Evolutionary conservation across 2,329 filamentous ascomycete species (phyloP), one percentile per base, ranked within the genome.

Genomic region (Fusarium sp.): DNA sequence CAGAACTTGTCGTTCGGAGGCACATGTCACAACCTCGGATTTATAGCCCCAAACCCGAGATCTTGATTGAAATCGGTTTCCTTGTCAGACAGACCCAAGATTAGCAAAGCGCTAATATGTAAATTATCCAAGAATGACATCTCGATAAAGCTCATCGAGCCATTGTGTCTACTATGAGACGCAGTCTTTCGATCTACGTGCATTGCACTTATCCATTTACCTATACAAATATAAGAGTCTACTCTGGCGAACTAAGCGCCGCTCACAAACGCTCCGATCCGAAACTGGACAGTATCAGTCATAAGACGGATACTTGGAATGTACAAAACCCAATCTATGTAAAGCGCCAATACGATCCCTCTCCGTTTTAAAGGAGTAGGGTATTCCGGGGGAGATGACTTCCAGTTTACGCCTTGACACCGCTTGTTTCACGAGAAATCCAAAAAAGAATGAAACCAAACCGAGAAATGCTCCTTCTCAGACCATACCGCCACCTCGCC

Each of bases 401-500:
- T 53, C 42, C 57, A 67, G 56, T 62, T 60, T 50, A 50, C 57
- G 54, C 40, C 66, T 57, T 52, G 42, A 60, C 53, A 45, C 66
- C 67, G 55, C 35, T 41, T 42, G n/a, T 50, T 38, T 42, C 54
- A 48, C 26, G 30, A 33, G 38, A 18, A 23, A 57, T 46, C 38
- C 35, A 20, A 30, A 30, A 38, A 41, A 32, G n/a, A 53, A 52
- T 15, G 32, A 62, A 52, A 17, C 46, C 52, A 60, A 58, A 38
- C 38, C 50, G 23, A 27, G 56, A 26, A 33, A 26, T 14, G 45
- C 37, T 53, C 58, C 52, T 77, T 40, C 30, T 73, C 38, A 73
- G 32, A 80, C 72, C 55, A 83, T 79, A 30, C 83, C 82, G n/a
- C 80, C 81, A 17, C 78, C 79, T 59, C 85, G 80, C 38, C 86